Evolutionary conservation across 169 alveolate genomes (phyloP).

Genomic region (Perkinsus olseni): DNA sequence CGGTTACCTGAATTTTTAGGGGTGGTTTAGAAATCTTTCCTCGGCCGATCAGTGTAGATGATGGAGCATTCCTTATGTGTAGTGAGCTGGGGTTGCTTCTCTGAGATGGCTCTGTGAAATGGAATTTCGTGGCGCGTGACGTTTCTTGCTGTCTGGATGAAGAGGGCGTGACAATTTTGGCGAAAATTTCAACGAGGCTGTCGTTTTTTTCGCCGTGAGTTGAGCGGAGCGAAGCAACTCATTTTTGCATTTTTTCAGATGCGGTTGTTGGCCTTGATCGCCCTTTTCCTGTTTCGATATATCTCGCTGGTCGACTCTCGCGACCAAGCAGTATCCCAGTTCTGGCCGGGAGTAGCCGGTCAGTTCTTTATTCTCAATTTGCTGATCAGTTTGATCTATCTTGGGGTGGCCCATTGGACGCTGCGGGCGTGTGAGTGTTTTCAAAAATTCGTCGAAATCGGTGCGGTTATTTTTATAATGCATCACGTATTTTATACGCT

Average conservation of each 20-base stretch:
- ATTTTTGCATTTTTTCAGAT: not conserved
- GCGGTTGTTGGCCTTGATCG: not conserved
- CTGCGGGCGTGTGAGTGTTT: not conserved
- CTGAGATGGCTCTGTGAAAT: too few species aligned
- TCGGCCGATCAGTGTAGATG: too few species aligned
- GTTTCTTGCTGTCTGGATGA: too few species aligned
- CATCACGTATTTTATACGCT: not conserved
- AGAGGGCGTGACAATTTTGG: too few species aligned
- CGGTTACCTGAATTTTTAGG: too few species aligned
- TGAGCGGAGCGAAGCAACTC: not conserved
- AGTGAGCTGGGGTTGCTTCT: too few species aligned
- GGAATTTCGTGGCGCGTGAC: too few species aligned
- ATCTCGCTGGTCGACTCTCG: not conserved
- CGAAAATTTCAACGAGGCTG: too few species aligned
- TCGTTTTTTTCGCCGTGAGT: not conserved
- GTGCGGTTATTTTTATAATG: not conserved
- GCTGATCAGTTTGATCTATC: not conserved
- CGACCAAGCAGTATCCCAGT: not conserved
- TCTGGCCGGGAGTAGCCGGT: not conserved
- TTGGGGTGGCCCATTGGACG: not conserved
- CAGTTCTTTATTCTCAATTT: not conserved
- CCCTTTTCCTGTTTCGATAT: not conserved
- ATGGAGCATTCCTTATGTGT: too few species aligned
- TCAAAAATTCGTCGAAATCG: not conserved
- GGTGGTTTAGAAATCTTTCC: too few species aligned